Base-by-base conservation (phyloP, 768 basidiomycete genomes). In the Macrocybe gigantea region DNA sequence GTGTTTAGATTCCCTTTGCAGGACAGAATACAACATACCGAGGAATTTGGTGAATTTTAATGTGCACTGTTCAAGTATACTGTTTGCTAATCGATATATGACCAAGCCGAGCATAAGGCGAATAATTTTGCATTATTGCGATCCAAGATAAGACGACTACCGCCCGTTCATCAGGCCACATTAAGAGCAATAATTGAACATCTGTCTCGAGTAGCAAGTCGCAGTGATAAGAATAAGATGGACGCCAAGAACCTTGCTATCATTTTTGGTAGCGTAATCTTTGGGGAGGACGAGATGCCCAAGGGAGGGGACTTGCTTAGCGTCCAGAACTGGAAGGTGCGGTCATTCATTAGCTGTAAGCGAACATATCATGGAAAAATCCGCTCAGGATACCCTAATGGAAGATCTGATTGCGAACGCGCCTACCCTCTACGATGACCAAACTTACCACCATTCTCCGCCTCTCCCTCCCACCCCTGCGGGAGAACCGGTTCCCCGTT, bases 201-300 rank as follows among this genome's bases (percentile, higher is more conserved):
- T 63, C 77, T 96, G 12, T 71, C 83, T 2, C 77, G 84, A 10
- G 82, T 96, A 10, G 77, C 81, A 2, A 68, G 81, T 5, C 71
- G 72, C 33, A 72, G 74, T 14, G 81, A 84, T 29, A 82, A 78
- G 60, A 96, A 94, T 61, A 95, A 94, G 66, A 96, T 96, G 93
- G 93, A 93, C 57, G 73, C 84, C 3, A 92, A 85, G 71, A 96
- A 95, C 60, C 70, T 96, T 15, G 89, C 92, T 3, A 93, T 96
- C 41, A 84, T 93, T 3, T 94, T 95, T 67, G 86, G 87, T 13
- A 74, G 82, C 7, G 90, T 92, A 15, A 80, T 96, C 41, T 93
- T 96, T 55, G 93, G 93, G 5, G 91, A 94, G 63, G 93, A 96
- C 52, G 90, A 94, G 52, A 74, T 92, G 48, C 83, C 88, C 3